Evolutionary conservation across 345 rosid species (phyloP).

Genomic region (Sisymbrium irio): DNA sequence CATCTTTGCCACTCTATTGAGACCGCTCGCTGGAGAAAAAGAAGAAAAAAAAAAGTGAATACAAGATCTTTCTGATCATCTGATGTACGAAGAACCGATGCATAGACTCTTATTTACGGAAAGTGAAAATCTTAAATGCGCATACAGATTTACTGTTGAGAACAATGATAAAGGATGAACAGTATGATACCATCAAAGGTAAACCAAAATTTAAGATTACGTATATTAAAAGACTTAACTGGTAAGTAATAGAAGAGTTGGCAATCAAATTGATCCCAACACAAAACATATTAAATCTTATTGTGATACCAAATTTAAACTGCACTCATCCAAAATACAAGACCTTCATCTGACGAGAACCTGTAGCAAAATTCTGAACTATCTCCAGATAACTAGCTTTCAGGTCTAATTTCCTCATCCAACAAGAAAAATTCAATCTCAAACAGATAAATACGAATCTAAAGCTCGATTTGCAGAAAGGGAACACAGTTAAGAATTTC

Average conservation of each 20-base stretch:
- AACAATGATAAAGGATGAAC: neutral
- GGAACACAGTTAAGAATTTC: conserved; percentile 1
- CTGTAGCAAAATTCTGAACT: neutral
- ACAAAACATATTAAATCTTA: neutral
- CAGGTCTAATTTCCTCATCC: neutral
- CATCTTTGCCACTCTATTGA: conserved; percentile 47
- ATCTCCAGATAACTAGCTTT: neutral
- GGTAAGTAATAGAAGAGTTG: neutral
- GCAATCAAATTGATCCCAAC: neutral
- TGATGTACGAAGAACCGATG: conserved; percentile 1
- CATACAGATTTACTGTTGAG: neutral
- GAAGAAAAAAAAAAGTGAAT: neutral
- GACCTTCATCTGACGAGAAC: neutral
- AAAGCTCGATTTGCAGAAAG: conserved; percentile 2
- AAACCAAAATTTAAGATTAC: neutral
- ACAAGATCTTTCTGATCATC: neutral
- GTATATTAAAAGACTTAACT: neutral
- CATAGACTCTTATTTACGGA: neutral
- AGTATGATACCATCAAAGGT: neutral
- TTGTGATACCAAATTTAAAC: neutral
- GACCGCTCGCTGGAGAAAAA: conserved; percentile 14
- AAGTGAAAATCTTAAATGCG: neutral
- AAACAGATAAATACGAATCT: neutral
- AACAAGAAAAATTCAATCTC: neutral
- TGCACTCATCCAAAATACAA: neutral